These are phyloP conservation scores for Kokia cookei DNA, from an alignment of 441 rosid genomes.

Conservation along the genomic window DNA sequence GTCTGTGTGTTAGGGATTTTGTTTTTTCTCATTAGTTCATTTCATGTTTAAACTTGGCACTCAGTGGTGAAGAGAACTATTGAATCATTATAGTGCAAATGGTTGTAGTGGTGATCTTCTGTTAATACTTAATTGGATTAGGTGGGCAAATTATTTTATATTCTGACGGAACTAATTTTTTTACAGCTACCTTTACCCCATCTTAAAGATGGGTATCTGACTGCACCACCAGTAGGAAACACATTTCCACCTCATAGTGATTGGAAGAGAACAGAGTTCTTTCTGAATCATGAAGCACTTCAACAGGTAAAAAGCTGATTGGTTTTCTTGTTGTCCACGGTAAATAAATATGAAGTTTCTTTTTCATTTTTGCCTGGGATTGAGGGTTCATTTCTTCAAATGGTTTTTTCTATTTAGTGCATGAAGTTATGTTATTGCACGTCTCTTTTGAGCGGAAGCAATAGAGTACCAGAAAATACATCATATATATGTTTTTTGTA, in stretches of 20 bases:
- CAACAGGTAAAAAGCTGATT: conserved; percentile 53
- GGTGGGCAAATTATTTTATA: not conserved
- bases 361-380: not conserved
- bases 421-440: not conserved
- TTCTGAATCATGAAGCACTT: conserved; percentile 82
- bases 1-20: not conserved
- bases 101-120: not conserved
- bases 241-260: conserved; percentile 85
- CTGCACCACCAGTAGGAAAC: conserved; percentile 76
- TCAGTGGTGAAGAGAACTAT: not conserved
- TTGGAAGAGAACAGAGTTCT: conserved; percentile 78
- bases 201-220: conserved; percentile 85
- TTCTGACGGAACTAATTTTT: conserved; percentile 21
- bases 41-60: not conserved
- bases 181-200: conserved; percentile 87
- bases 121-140: not conserved
- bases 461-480: not conserved
- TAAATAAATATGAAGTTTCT: not conserved
- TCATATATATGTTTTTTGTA: not conserved
- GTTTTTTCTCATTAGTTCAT: not conserved
- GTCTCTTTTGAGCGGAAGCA: not conserved
- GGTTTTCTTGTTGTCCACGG: not conserved
- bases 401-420: not conserved
- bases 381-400: not conserved
- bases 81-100: not conserved